Conservation (phyloP, 1,139 yeast species). For the Eremothecium gossypii region DNA sequence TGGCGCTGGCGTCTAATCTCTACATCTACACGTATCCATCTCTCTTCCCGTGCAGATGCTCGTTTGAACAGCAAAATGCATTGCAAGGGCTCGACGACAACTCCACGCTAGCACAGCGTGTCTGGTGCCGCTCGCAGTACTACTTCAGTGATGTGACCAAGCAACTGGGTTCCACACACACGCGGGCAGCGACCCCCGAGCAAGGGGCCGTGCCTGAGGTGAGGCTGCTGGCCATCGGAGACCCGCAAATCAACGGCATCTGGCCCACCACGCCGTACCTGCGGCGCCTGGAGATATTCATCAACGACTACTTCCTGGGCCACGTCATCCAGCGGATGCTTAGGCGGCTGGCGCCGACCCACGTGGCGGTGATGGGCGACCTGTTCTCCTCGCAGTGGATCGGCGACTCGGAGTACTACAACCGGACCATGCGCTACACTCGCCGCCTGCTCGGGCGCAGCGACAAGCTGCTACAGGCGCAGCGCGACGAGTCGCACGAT, state of each 20-base stretch:
- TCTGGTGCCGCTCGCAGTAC: no score
- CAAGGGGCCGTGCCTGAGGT: conserved; percentile 34
- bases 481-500: conserved; percentile 16
- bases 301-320: conserved; percentile 81
- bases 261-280: conserved; percentile 65
- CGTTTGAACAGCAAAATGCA: conserved; percentile 24
- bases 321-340: conserved; percentile 68
- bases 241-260: conserved; percentile 91
- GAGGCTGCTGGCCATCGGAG: conserved; percentile 75
- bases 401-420: conserved; percentile 70
- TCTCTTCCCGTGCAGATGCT: conserved; percentile 41
- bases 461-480: conserved; percentile 12
- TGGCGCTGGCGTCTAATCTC: conserved; percentile 41
- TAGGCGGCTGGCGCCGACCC: conserved; percentile 56
- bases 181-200: no score
- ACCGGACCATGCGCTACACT: conserved; percentile 64
- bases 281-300: conserved; percentile 70
- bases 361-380: conserved; percentile 88
- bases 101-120: no score
- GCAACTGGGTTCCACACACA: no score
- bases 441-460: conserved; percentile 44
- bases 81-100: no score
- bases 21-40: conserved; percentile 74
- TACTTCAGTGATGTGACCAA: no score
- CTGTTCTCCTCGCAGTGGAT: conserved; percentile 95